phyloP scores from a whole-genome alignment of 495 filamentous ascomycete species.

The Penicillium canescens region DNA sequence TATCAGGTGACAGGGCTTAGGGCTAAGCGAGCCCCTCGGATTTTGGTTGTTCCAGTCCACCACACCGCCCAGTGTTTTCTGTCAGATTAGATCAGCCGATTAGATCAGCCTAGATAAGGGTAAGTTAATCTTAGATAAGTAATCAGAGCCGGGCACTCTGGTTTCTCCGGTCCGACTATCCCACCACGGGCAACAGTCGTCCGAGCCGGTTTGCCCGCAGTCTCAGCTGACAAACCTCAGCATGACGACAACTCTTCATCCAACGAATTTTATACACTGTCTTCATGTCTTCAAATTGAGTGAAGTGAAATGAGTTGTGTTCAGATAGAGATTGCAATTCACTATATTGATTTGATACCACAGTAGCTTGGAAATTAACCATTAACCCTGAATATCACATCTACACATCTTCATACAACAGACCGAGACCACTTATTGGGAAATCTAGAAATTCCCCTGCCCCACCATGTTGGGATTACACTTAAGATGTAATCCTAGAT shows the following conservation, averaged over 20 bases:
- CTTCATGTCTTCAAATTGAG: background rate
- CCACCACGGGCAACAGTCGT: constrained; percentile 36
- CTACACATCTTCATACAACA: constrained; percentile 12
- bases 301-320: too few species aligned
- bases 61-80: constrained; percentile 1
- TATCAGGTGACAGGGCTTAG: constrained; percentile 36
- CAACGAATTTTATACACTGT: constrained; percentile 4
- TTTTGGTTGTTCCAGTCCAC: background rate
- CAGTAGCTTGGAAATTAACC: background rate
- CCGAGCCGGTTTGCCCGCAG: constrained; percentile 26
- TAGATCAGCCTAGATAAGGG: too few species aligned
- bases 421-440: constrained; percentile 38
- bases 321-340: too few species aligned
- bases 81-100: background rate
- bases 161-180: background rate
- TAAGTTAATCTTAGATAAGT: too few species aligned
- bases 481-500: constrained; percentile 4
- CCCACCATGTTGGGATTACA: constrained; percentile 24
- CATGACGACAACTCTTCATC: constrained; percentile 21
- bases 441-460: constrained; percentile 26
- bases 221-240: constrained; percentile 24
- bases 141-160: background rate
- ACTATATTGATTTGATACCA: too few species aligned
- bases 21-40: constrained; percentile 43
- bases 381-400: background rate